Conservation (phyloP, 257 asterid genomes). For the Capsicum chinense region DNA sequence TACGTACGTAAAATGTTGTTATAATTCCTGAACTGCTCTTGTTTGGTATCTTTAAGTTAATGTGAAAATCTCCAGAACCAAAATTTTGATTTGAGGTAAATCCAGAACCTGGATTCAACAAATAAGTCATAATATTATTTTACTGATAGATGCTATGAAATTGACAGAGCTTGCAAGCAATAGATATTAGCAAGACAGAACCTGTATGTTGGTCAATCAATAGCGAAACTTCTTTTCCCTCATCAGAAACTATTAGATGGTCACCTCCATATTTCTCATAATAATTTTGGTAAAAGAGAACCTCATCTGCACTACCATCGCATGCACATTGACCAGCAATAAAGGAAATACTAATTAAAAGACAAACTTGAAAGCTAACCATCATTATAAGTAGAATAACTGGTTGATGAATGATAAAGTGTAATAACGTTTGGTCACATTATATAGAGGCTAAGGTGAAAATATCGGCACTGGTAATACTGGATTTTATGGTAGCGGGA, state of each 20-base stretch:
- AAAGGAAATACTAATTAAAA: background rate
- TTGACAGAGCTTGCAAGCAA: background rate
- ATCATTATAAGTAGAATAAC: background rate
- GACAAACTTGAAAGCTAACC: background rate
- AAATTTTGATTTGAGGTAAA: slow-evolving; percentile 33
- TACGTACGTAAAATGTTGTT: slow-evolving; percentile 37
- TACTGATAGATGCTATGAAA: background rate
- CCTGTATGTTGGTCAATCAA: slow-evolving; percentile 31
- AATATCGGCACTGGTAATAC: background rate
- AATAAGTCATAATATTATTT: background rate
- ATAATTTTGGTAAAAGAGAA: slow-evolving; percentile 27
- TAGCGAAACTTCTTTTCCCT: slow-evolving; percentile 34
- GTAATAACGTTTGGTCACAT: background rate
- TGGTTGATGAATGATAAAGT: background rate
- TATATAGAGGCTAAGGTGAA: background rate
- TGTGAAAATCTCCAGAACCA: slow-evolving; percentile 39
- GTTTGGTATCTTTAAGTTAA: slow-evolving; percentile 36
- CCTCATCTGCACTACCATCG: background rate
- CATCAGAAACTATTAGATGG: slow-evolving; percentile 28
- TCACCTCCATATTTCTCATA: slow-evolving; percentile 31
- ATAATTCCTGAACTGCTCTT: slow-evolving; percentile 32
- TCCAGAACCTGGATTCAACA: slow-evolving; percentile 40
- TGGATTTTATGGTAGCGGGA: background rate
- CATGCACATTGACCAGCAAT: slow-evolving; percentile 20
- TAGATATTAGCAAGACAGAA: background rate